A percentile compares a stretch with the other conserved stretches of the same genome.
These are phyloP conservation scores for Torulaspora pretoriensis DNA, from an alignment of 1,139 yeast species.

Conservation along the genomic window DNA sequence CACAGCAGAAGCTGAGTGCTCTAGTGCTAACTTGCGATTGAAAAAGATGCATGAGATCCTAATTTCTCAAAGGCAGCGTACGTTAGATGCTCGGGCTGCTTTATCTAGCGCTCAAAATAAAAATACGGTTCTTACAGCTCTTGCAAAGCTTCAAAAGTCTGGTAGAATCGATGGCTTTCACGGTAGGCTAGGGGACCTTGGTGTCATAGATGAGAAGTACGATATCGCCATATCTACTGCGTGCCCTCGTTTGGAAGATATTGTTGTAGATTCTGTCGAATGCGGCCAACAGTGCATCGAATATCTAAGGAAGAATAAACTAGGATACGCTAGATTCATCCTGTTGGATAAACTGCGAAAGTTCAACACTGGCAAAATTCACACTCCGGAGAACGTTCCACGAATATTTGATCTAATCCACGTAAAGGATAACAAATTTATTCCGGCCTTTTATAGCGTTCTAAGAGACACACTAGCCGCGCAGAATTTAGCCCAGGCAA, in stretches of 20 bases:
- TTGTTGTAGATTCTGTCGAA: slow-evolving; percentile 92
- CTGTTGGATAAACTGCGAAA: slow-evolving; percentile 69
- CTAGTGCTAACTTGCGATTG: slow-evolving; percentile 46
- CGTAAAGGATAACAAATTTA: slow-evolving; percentile 62
- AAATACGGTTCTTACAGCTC: slow-evolving; percentile 66
- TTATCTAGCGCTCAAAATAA: slow-evolving; percentile 60
- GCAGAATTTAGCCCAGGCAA: slow-evolving; percentile 70
- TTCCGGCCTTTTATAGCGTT: slow-evolving; percentile 87
- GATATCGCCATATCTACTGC: slow-evolving; percentile 96
- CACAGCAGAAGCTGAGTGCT: slow-evolving; percentile 57
- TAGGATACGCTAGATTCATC: slow-evolving; percentile 89
- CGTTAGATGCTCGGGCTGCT: slow-evolving; percentile 60
- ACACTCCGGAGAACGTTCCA: slow-evolving; percentile 73
- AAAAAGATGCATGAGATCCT: slow-evolving; percentile 52
- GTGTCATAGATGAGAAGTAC: slow-evolving; percentile 78
- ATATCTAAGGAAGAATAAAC: slow-evolving; percentile 71
- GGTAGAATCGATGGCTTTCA: slow-evolving; percentile 85
- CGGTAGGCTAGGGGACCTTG: slow-evolving; percentile 89
- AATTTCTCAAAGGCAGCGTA: slow-evolving; percentile 54
- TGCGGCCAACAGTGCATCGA: slow-evolving; percentile 91
- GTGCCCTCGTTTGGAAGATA: slow-evolving; percentile 83
- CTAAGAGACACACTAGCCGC: slow-evolving; percentile 87
- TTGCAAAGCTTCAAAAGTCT: slow-evolving; percentile 64
- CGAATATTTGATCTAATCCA: slow-evolving; percentile 79
- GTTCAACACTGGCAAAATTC: slow-evolving; percentile 56